Evolutionary conservation across 2,329 filamentous ascomycete genomes (phyloP).

Genomic region (Furcasterigmium furcatum): DNA sequence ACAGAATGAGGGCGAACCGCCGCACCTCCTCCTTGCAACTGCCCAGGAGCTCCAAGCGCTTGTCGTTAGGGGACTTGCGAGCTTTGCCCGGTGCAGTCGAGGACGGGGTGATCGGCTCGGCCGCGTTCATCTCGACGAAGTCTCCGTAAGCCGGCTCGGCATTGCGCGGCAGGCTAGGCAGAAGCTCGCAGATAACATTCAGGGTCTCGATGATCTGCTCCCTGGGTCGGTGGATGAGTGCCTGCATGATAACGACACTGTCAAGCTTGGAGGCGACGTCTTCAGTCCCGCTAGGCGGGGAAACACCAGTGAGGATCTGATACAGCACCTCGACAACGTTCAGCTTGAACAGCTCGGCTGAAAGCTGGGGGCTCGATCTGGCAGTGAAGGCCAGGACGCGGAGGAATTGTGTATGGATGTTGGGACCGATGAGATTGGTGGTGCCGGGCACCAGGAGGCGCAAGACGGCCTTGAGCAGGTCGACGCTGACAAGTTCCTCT

Average conservation of each 20-base stretch:
- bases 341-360: constrained; percentile 89
- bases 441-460: constrained; percentile 88
- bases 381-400: constrained; percentile 88
- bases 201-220: constrained; percentile 97
- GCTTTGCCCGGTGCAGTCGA: constrained; percentile 34
- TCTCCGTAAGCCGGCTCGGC: constrained; percentile 39
- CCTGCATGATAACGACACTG: constrained; percentile 98
- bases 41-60: constrained; percentile 75
- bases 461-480: constrained; percentile 79
- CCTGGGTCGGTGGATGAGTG: constrained; percentile 88
- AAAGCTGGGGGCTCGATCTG: constrained; percentile 80
- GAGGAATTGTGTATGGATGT: constrained; percentile 94
- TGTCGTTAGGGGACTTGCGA: constrained; percentile 66
- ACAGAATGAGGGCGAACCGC: constrained; percentile 87
- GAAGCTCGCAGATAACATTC: constrained; percentile 93
- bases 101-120: constrained; percentile 37
- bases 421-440: constrained; percentile 89
- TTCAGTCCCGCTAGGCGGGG: constrained; percentile 75
- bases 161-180: constrained; percentile 68
- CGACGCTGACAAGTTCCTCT: constrained; percentile 87
- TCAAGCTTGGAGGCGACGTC: constrained; percentile 85
- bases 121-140: constrained; percentile 36
- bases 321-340: constrained; percentile 97
- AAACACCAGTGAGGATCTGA: constrained; percentile 94
- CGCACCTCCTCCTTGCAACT: constrained; percentile 84